Percentiles rank a stretch among this genome's conserved stretches.
These are phyloP conservation scores for Psilocybe cubensis DNA, from an alignment of 768 basidiomycete species.

Conservation along the genomic window DNA sequence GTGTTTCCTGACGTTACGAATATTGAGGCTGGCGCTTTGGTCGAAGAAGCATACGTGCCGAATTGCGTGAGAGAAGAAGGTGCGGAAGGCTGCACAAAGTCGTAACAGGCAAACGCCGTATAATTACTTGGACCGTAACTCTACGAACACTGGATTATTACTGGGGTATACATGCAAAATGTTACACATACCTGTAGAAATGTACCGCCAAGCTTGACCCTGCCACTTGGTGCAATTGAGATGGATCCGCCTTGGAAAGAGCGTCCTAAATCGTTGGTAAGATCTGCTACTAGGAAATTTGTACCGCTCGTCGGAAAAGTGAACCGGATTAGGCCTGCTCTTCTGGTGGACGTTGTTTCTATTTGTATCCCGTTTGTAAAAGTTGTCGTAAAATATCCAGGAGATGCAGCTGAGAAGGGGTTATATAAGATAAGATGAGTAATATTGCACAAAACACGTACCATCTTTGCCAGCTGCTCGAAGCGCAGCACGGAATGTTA, in stretches of 20 bases:
- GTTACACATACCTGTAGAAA: slow-evolving; percentile 41
- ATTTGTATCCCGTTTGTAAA: slow-evolving; percentile 50
- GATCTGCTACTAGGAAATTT: slow-evolving; percentile 53
- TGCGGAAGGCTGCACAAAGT: slow-evolving; percentile 36
- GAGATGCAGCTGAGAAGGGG: slow-evolving; percentile 39
- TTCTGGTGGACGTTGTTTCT: slow-evolving; percentile 63
- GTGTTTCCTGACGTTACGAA: slow-evolving; percentile 35
- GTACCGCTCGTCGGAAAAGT: slow-evolving; percentile 47
- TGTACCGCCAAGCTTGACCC: slow-evolving; percentile 44
- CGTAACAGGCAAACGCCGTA: slow-evolving; percentile 52
- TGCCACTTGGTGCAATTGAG: slow-evolving; percentile 31
- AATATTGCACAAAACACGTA: slow-evolving; percentile 15
- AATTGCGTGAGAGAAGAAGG: slow-evolving; percentile 27
- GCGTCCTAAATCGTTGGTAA: slow-evolving; percentile 47
- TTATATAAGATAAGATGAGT: neutral
- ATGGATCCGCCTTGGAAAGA: slow-evolving; percentile 51
- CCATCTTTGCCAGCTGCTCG: slow-evolving; percentile 49
- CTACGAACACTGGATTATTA: slow-evolving; percentile 22
- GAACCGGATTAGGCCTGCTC: slow-evolving; percentile 62
- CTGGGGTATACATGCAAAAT: neutral
- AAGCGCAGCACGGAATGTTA: slow-evolving; percentile 41
- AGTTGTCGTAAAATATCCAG: slow-evolving; percentile 53
- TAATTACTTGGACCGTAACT: slow-evolving; percentile 54
- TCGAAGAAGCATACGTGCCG: slow-evolving; percentile 45
- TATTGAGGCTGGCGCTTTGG: slow-evolving; percentile 35